A percentile compares a stretch with the other conserved stretches of the same genome.
phyloP scores from a whole-genome alignment of 1,139 yeast species.

The Arxiozyma bovina region DNA sequence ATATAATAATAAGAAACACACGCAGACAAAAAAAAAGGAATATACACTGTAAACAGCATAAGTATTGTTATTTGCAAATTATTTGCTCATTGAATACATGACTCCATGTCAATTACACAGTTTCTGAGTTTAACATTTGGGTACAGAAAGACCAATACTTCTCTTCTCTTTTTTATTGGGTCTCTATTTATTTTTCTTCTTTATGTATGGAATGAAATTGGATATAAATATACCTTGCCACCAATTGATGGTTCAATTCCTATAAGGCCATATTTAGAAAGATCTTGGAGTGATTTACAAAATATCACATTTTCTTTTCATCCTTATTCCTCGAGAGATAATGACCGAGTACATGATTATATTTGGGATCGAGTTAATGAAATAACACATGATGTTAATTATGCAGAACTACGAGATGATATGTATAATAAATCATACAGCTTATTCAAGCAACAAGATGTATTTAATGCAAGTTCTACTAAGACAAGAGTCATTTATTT shows the following conservation, averaged over 20 bases:
- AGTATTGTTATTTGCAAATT: too few relatives aligned
- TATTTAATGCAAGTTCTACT: conserved; percentile 35
- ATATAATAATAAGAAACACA: neutral
- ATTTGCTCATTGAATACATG: neutral
- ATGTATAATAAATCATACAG: conserved; percentile 44
- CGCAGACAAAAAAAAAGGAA: neutral
- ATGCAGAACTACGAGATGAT: conserved; percentile 37
- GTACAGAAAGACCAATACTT: conserved; percentile 27
- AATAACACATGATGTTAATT: conserved; percentile 22
- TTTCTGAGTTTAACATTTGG: conserved; percentile 15
- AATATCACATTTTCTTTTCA: conserved; percentile 57
- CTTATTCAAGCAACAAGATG: conserved; percentile 42
- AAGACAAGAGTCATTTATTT: conserved; percentile 50
- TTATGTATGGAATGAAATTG: conserved; percentile 14
- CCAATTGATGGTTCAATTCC: neutral
- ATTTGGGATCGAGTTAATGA: conserved; percentile 39
- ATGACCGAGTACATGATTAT: conserved; percentile 68
- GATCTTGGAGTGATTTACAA: conserved; percentile 65
- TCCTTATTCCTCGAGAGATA: conserved; percentile 69
- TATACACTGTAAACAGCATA: neutral
- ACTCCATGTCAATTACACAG: neutral
- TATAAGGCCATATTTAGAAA: conserved; percentile 33
- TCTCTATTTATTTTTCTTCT: conserved; percentile 15
- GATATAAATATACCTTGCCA: conserved; percentile 16
- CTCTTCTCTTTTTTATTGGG: conserved; percentile 20